phyloP scores from a whole-genome alignment of 1,284 basidiomycete genomes.

The Puccinia polysora region DNA sequence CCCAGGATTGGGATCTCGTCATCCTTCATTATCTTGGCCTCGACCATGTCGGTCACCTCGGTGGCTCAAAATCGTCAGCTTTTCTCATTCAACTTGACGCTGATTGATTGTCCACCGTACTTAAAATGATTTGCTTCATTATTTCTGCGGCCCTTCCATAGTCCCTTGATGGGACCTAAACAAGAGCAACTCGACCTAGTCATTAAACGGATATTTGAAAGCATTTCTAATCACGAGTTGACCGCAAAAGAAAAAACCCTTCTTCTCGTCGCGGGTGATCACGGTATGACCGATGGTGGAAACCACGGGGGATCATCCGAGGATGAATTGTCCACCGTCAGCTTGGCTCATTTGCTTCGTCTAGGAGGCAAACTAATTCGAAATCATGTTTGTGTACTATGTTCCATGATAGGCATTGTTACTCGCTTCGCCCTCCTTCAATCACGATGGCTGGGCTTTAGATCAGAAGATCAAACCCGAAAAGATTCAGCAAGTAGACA shows the following conservation, averaged over 20 bases:
- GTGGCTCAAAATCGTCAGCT: conserved; percentile 45
- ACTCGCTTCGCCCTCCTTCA: conserved; percentile 32
- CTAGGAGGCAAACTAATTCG: not conserved
- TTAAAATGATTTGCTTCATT: too few species aligned
- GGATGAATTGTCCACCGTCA: conserved; percentile 45
- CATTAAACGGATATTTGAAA: conserved; percentile 37
- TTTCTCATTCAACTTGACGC: too few species aligned
- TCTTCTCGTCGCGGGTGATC: conserved; percentile 47
- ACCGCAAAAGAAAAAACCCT: conserved; percentile 42
- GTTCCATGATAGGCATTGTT: conserved; percentile 20
- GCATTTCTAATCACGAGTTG: conserved; percentile 37
- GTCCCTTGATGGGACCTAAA: conserved; percentile 47
- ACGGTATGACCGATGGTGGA: conserved; percentile 49
- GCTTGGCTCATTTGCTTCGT: not conserved
- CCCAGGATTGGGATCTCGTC: conserved; percentile 45
- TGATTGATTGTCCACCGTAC: too few species aligned
- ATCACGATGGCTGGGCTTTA: not conserved
- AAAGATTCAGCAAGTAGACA: conserved; percentile 48
- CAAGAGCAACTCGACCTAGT: conserved; percentile 46
- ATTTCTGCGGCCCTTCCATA: not conserved
- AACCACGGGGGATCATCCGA: conserved; percentile 48
- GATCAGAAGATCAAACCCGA: conserved; percentile 9
- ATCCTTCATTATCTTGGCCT: conserved; percentile 49
- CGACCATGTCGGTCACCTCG: conserved; percentile 48
- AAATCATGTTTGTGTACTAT: not conserved